A percentile compares a stretch with the other conserved stretches of the same genome.
phyloP scores from a whole-genome alignment of 116 monocot genomes.

The Trichopus zeylanicus region DNA sequence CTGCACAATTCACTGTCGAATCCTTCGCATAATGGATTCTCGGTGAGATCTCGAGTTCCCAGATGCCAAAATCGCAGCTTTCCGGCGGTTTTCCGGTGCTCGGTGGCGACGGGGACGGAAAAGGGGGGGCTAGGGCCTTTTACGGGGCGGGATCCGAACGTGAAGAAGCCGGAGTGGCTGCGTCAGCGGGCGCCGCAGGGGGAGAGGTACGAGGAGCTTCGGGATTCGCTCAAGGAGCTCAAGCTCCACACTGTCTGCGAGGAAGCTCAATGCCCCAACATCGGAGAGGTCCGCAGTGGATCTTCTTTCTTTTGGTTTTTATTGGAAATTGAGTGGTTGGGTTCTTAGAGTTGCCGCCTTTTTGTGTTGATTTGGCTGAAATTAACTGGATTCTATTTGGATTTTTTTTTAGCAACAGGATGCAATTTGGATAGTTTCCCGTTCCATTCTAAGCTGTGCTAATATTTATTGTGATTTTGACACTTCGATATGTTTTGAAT shows the following conservation, averaged over 20 bases:
- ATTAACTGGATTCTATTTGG: neutral
- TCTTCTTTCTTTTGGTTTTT: neutral
- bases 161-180: slow-evolving; percentile 86
- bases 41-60: slow-evolving; percentile 16
- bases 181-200: slow-evolving; percentile 91
- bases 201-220: slow-evolving; percentile 61
- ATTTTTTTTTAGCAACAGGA: neutral
- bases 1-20: slow-evolving; percentile 28
- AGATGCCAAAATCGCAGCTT: slow-evolving; percentile 4
- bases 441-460: too few relatives aligned
- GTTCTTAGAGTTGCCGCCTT: neutral
- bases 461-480: neutral
- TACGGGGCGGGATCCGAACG: slow-evolving; percentile 65
- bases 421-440: neutral
- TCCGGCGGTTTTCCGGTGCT: slow-evolving; percentile 15
- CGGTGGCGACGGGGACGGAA: slow-evolving; percentile 2
- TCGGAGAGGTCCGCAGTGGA: slow-evolving; percentile 60
- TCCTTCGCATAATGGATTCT: slow-evolving; percentile 20
- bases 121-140: slow-evolving; percentile 50
- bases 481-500: too few relatives aligned
- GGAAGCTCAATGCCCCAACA: slow-evolving; percentile 98
- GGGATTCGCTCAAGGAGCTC: slow-evolving; percentile 63
- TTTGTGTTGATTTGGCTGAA: neutral
- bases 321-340: neutral
- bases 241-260: slow-evolving; percentile 96